Evolutionary conservation across 2,329 filamentous ascomycete genomes (phyloP), one percentile per base, ranked within the genome.

Genomic region (Sporothrix inflata): DNA sequence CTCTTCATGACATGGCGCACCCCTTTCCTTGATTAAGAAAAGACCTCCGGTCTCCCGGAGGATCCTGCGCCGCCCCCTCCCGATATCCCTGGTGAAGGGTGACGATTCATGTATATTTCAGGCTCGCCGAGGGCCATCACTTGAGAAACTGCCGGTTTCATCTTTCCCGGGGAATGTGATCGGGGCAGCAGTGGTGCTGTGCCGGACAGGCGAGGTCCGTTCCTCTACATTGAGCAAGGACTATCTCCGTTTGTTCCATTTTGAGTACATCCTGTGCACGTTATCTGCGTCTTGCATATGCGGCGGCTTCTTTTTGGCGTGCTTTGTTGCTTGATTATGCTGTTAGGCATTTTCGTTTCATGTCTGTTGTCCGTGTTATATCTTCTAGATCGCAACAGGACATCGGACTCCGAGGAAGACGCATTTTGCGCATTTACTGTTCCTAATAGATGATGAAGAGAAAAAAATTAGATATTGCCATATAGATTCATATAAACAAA

Each of bases 21-120:
- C 30, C 6, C 30, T 34, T 2, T n/a, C n/a, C n/a, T 3, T 24
- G 49, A 11, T 11, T 11, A 47, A 47, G 45, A 47, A 47, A 16
- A 34, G 12, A 34, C 27, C 53, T 63, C 34, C 34, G 57, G 57
- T 63, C 57, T 63, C 16, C 34, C 57, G 57, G 34, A 63, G 11
- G 57, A 40, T 63, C 57, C 34, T 63, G 57, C 57, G 34, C 57
- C 57, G 34, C 57, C 57, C 34, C 57, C 57, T 42, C 34, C n/a
- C 34, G 57, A n/a, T 12, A n/a, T 30, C 12, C 7, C 27, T 57
- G 27, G 27, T 34, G 53, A 19, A 19, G n/a, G n/a, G 30, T 57
- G 53, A 8, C 27, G 24, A 42, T 3, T 3, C 3, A 34, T 34
- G 30, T 6, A 34, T 34, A 34, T n/a, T 42, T 21, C 11, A 16